Base-by-base conservation (phyloP, 2,329 filamentous ascomycete genomes). In the Trichoderma sp. region DNA sequence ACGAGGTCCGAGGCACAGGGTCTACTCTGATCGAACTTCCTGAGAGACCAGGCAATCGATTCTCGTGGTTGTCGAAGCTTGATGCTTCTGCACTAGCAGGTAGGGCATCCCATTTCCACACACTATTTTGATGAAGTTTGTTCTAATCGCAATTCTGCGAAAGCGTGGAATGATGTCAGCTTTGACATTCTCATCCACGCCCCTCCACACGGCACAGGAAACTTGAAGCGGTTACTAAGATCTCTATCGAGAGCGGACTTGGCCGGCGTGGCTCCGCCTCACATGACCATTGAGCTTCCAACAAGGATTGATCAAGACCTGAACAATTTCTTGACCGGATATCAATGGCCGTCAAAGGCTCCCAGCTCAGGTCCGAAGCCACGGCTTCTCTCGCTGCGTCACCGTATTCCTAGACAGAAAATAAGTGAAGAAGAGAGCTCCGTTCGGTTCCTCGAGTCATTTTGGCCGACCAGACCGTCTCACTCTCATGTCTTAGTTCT, bases 171-270 rank as follows among this genome's bases (percentile, higher is more conserved):
- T 79, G 88, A 89, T 61, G 85, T 93, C 6, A 89, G 86, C 47
- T 86, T 98, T 73, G 94, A 98, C 74, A 93, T 99, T 68, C 80
- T 98, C 13, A 88, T 98, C 9, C 93, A 97, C 72, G 93, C 93
- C 1, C 87, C 90, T 7, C 83, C 89, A 3, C 86, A 86, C 9
- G 90, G 92, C 23, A 91, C 93, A 3, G 94, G 93, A 12, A 92
- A 91, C 65, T 80, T 98, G 34, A 88, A 93, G 65, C 87, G 93
- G 70, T 85, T 98, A 36, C 86, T 99, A 4, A 87, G 88, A 72
- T 97, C 94, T 5, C 85, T 99, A 30, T 85, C 88, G 73, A 83
- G 84, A 8, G 93, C 93, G 6, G 94, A 98, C 78, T 95, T 94
- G 78, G 87, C 89, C 61, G 91, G 91, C 0, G 84, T 92, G 55